phyloP scores from a whole-genome alignment of 345 rosid genomes.

The Bretschneidera sinensis region DNA sequence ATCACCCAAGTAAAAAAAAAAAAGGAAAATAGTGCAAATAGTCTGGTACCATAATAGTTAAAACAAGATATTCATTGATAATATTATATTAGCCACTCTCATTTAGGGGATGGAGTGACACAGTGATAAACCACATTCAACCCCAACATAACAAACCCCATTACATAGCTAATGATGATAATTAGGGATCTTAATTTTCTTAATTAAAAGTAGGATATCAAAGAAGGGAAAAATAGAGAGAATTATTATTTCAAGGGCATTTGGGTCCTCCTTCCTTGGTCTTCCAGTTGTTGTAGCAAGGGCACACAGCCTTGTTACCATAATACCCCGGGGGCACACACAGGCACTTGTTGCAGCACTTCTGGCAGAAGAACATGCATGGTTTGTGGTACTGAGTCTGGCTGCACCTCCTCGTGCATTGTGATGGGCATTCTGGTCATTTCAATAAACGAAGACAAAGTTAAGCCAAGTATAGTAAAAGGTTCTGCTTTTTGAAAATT shows the following conservation, averaged over 20 bases:
- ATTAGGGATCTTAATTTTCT: not conserved
- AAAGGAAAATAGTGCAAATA: not conserved
- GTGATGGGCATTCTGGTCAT: constrained; percentile 62
- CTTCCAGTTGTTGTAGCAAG: constrained; percentile 80
- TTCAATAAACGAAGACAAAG: not conserved
- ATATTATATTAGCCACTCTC: constrained; percentile 30
- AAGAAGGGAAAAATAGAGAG: not conserved
- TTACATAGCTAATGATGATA: not conserved
- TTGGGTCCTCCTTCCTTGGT: constrained; percentile 68
- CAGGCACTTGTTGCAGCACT: constrained; percentile 64
- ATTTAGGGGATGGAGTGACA: constrained; percentile 27
- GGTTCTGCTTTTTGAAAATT: too few species aligned
- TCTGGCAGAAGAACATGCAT: constrained; percentile 62
- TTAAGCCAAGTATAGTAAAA: not conserved
- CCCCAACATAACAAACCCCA: not conserved
- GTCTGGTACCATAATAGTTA: not conserved
- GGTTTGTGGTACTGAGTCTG: constrained; percentile 49
- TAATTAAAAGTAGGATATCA: not conserved
- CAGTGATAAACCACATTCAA: not conserved
- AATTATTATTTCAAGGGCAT: constrained; percentile 44
- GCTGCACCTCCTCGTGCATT: constrained; percentile 55
- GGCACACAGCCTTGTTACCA: constrained; percentile 57
- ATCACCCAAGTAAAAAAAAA: too few species aligned
- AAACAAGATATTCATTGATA: constrained; percentile 17
- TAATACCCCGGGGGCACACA: constrained; percentile 77